phyloP scores from a whole-genome alignment of 2,329 filamentous ascomycete species.

The Fusarium sp. region DNA sequence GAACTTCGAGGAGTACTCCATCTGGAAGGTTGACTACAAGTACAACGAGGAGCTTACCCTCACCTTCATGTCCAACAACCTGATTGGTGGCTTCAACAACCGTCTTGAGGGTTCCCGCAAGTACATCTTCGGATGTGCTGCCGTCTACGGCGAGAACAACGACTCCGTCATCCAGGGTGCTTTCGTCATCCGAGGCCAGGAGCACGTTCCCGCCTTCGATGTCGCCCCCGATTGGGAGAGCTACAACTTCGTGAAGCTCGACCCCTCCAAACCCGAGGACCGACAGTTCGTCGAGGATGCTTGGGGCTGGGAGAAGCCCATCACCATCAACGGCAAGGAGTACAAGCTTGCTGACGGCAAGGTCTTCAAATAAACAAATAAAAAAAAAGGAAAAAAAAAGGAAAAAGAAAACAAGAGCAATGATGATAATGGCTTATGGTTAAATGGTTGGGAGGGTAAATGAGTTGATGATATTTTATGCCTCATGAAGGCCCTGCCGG shows the following conservation, averaged over 20 bases:
- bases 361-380: slow-evolving; percentile 89
- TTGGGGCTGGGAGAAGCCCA: slow-evolving; percentile 92
- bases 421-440: slow-evolving; percentile 48
- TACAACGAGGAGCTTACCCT: slow-evolving; percentile 98
- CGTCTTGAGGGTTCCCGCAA: slow-evolving; percentile 98
- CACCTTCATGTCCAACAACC: slow-evolving; percentile 99
- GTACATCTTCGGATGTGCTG: slow-evolving; percentile 91
- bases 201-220: slow-evolving; percentile 86
- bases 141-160: slow-evolving; percentile 89
- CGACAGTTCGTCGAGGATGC: slow-evolving; percentile 82
- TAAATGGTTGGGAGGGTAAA: slow-evolving; percentile 42
- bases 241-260: slow-evolving; percentile 96
- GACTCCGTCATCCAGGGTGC: slow-evolving; percentile 91
- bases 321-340: slow-evolving; percentile 83
- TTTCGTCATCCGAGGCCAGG: slow-evolving; percentile 93
- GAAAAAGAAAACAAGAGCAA: slow-evolving; percentile 29
- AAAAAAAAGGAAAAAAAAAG: slow-evolving; percentile 23
- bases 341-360: slow-evolving; percentile 91
- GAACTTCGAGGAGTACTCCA: slow-evolving; percentile 92
- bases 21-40: slow-evolving; percentile 97
- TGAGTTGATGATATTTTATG: slow-evolving; percentile 42
- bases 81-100: slow-evolving; percentile 97
- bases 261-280: slow-evolving; percentile 85
- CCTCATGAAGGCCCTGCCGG: slow-evolving; percentile 35
- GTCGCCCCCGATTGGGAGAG: slow-evolving; percentile 97